Percentiles rank a stretch among this genome's conserved stretches.
Evolutionary conservation across 2,329 filamentous ascomycete genomes (phyloP).

Genomic region (Capronia americana): DNA sequence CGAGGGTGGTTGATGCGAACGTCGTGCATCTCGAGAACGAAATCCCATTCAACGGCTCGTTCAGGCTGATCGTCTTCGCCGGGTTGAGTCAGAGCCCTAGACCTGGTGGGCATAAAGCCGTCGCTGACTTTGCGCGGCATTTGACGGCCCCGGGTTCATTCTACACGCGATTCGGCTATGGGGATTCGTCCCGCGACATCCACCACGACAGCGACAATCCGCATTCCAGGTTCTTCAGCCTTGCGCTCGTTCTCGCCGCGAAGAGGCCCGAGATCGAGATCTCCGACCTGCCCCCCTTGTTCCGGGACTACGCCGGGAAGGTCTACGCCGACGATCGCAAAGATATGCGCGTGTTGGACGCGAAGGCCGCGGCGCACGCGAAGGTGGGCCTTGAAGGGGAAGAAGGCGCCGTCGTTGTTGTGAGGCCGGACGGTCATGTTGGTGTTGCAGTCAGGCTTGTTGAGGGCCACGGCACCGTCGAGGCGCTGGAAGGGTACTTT

Average conservation of each 20-base stretch:
- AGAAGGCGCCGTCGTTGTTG: constrained; percentile 77
- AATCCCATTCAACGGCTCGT: constrained; percentile 85
- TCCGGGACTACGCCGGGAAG: constrained; percentile 79
- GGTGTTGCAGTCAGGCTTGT: constrained; percentile 75
- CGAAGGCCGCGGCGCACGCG: constrained; percentile 76
- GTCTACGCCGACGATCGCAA: constrained; percentile 85
- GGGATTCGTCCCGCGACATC: constrained; percentile 64
- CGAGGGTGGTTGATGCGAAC: constrained; percentile 85
- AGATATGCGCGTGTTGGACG: constrained; percentile 72
- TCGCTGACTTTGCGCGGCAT: constrained; percentile 72
- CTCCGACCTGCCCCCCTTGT: constrained; percentile 69
- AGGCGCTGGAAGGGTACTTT: constrained; percentile 85
- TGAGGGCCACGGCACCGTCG: constrained; percentile 78
- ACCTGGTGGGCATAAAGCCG: constrained; percentile 54
- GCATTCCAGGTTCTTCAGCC: constrained; percentile 79
- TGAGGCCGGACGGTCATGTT: constrained; percentile 86
- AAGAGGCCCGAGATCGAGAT: constrained; percentile 75
- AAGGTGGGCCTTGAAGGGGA: constrained; percentile 73
- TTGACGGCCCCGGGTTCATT: constrained; percentile 73
- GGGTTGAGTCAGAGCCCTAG: constrained; percentile 67
- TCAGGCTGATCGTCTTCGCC: constrained; percentile 85
- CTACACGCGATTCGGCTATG: constrained; percentile 61
- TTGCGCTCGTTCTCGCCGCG: constrained; percentile 76
- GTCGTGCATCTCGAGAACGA: constrained; percentile 90
- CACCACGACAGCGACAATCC: constrained; percentile 85